Evolutionary conservation across 2,329 filamentous ascomycete species (phyloP), one percentile per base, ranked within the genome.

Genomic region (Claviceps cyperi): DNA sequence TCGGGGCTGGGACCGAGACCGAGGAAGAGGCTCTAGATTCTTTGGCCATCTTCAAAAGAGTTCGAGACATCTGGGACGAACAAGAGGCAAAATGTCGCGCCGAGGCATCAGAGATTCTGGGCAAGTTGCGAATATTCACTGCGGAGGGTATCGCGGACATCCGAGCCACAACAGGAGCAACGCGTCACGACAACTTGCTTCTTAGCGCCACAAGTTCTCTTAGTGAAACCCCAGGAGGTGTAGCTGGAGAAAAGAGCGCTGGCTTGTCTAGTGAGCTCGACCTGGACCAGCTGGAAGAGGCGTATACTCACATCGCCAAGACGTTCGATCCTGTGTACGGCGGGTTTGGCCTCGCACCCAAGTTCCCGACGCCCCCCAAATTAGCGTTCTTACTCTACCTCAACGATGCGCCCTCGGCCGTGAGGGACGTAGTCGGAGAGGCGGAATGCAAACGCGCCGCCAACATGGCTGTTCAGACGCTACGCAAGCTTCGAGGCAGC

Each of bases 361-460:
- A 97, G 64, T 97, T 96, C 55, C 81, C 89, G 1, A 95, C 89
- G 0, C 86, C 92, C 0, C 78, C 84, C 0, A 95, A 95, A 59
- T 70, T 97, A 46, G 77, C 79, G 13, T 94, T 96, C 59, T 69
- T 98, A 51, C 72, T 97, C 21, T 78, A 84, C 17, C 74, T 97
- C 2, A 75, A 78, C 2, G 76, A 77, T 37, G 88, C 86, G 53
- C 85, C 87, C 0, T 67, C 69, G 14, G 79, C 82, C 3, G 86
- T 96, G 0, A 73, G 79, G 28, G 87, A 95, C 64, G 81, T 97
- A n/a, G 80, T 97, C n/a, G 91, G 92, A 15, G 76, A 83, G 22
- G 73, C 81, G 15, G 89, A 94, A 55, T 87, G 84, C 58, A 73
- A 74, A 15, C 77, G 81, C 51, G 87, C 88, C 0, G 80, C 79